Base-by-base conservation (phyloP, 2,329 filamentous ascomycete species). In the Dactylellina cionopaga region DNA sequence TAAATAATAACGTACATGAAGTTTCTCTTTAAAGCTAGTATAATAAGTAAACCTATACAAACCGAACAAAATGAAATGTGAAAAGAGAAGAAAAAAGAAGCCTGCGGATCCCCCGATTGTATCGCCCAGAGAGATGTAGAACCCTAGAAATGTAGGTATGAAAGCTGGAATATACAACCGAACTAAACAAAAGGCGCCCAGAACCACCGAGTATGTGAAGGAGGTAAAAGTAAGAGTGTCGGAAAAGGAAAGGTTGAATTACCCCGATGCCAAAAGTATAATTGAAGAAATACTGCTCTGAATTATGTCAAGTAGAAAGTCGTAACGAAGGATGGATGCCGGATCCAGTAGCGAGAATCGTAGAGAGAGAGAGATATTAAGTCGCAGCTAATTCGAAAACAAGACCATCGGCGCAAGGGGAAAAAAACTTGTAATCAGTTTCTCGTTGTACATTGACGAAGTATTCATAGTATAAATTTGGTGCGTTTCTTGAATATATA, bases 371-470 rank as follows among this genome's bases (percentile, higher is more conserved):
- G 33, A 33, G 13, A 33, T 39, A 29, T 59, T 64, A 72, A 37
- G 68, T 72, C 68, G 68, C 54, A 64, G 68, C 68, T 72, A 51
- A 52, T 35, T 19, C 10, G n/a, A 31, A 27, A 17, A 41, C 17
- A 22, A 25, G 47, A 47, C n/a, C n/a, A n/a, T n/a, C n/a, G n/a
- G n/a, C n/a, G n/a, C n/a, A n/a, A n/a, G n/a, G n/a, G n/a, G 39
- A 31, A 31, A 27, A 37, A 29, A 24, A 56, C 44, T 27, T 46
- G 31, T 58, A 71, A 72, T 72, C 59, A 72, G 68, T 72, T 49
- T 71, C 49, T 52, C 29, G 51, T 65, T 52, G 47, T 43, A 46
- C 41, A 44, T 51, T 59, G 51, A 59, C 25, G 60, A 31, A 55
- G 55, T 54, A 47, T 35, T 56, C 17, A 13, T 17, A 69, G 24